phyloP scores from a whole-genome alignment of 257 asterid genomes.

The Nicotiana paniculata region DNA sequence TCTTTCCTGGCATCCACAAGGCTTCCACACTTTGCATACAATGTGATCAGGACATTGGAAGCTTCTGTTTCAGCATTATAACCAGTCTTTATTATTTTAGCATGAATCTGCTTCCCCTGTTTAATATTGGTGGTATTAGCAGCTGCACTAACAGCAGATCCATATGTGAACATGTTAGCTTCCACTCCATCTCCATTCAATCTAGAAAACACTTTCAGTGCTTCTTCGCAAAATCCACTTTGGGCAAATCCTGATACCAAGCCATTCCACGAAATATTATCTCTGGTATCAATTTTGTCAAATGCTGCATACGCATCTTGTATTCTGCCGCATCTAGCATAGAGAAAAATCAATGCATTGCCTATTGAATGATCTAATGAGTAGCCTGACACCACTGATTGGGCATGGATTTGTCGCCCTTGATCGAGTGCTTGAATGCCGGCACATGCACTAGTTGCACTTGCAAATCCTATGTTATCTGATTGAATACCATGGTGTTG shows the following conservation, averaged over 20 bases:
- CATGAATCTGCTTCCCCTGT: conserved; percentile 68
- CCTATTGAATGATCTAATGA: conserved; percentile 64
- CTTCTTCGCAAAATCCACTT: conserved; percentile 68
- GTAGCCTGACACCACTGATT: conserved; percentile 58
- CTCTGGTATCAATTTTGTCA: conserved; percentile 45
- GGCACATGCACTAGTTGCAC: conserved; percentile 78
- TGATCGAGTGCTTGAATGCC: conserved; percentile 67
- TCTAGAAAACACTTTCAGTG: conserved; percentile 51
- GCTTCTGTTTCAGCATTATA: conserved; percentile 55
- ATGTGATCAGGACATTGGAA: conserved; percentile 65
- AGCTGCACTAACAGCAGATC: conserved; percentile 77
- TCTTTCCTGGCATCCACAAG: conserved; percentile 53
- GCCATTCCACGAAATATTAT: conserved; percentile 69
- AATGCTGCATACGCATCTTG: conserved; percentile 51
- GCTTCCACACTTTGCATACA: conserved; percentile 80
- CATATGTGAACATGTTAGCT: conserved; percentile 71
- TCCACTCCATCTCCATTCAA: conserved; percentile 64
- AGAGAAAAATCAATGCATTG: conserved; percentile 67
- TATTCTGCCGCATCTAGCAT: conserved; percentile 74
- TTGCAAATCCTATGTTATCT: conserved; percentile 82
- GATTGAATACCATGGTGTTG: conserved; percentile 47
- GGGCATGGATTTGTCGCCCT: conserved; percentile 74
- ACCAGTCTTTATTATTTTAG: conserved; percentile 53
- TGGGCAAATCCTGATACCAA: conserved; percentile 87
- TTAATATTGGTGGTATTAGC: conserved; percentile 62